These are phyloP conservation scores for Xylariaceae sp. DNA, from an alignment of 2,329 filamentous ascomycete species.

Conservation along the genomic window DNA sequence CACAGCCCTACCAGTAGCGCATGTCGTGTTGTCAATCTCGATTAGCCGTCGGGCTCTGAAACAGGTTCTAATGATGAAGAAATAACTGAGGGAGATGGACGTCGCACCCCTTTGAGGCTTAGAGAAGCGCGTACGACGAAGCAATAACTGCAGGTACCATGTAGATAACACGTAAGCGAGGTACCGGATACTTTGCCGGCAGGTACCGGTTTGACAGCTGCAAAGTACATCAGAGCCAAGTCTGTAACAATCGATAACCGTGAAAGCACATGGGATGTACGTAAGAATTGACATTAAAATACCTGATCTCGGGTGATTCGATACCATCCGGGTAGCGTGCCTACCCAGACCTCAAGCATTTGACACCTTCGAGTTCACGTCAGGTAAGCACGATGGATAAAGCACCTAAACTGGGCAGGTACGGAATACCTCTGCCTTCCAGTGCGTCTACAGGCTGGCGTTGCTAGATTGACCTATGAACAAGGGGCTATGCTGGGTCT, in stretches of 20 bases:
- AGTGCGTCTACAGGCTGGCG: background rate
- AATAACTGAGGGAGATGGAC: background rate
- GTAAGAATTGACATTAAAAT: no score
- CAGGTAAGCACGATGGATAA: no score
- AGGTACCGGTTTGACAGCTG: background rate
- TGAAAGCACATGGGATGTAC: no score
- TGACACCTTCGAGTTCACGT: no score
- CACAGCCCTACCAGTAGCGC: background rate
- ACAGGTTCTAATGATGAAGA: background rate
- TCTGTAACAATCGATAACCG: no score
- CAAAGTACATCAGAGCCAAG: background rate
- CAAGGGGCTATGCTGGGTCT: background rate
- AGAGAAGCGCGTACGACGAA: background rate
- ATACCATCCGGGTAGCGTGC: no score
- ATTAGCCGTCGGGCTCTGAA: background rate
- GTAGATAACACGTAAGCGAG: background rate
- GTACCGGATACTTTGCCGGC: background rate
- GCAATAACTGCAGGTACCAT: background rate
- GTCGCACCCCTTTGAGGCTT: background rate
- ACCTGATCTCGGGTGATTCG: no score
- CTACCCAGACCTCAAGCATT: no score
- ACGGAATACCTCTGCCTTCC: no score
- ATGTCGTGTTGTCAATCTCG: background rate
- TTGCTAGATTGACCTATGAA: background rate
- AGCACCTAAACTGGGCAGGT: no score